Evolutionary conservation across 140 eudicot species (phyloP).

Genomic region (Flaveria floridana): DNA sequence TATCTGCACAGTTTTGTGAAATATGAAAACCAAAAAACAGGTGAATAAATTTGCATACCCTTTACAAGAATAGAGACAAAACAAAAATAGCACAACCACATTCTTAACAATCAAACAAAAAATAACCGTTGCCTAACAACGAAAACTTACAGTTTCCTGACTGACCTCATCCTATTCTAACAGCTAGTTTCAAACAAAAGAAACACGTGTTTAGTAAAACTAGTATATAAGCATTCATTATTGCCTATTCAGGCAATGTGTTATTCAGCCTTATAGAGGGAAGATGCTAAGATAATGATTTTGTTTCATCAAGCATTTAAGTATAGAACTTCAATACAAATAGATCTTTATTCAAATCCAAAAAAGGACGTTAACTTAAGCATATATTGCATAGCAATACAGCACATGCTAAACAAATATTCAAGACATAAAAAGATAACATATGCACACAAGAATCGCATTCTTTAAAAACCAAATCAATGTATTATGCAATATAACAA

Average conservation of each 20-base stretch:
- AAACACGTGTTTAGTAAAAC: slow-evolving; percentile 4
- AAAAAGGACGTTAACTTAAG: slow-evolving; percentile 17
- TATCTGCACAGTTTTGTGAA: neutral
- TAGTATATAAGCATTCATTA: neutral
- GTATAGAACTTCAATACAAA: neutral
- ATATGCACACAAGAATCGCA: slow-evolving; percentile 27
- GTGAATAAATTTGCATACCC: slow-evolving; percentile 4
- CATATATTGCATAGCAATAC: neutral
- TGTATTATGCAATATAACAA: slow-evolving; percentile 25
- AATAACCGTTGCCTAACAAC: slow-evolving; percentile 2
- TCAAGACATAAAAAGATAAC: neutral
- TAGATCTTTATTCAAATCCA: neutral
- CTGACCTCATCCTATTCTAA: neutral
- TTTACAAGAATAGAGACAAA: neutral
- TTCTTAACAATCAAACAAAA: slow-evolving; percentile 13
- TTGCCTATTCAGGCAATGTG: slow-evolving; percentile 1
- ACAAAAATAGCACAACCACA: neutral
- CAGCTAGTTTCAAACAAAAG: slow-evolving; percentile 9
- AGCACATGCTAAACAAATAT: neutral
- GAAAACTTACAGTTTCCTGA: slow-evolving; percentile 1
- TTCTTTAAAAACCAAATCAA: slow-evolving; percentile 19
- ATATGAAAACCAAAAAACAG: slow-evolving; percentile 3
- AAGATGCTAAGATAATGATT: neutral
- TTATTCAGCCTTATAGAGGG: neutral
- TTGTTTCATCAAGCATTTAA: neutral